phyloP scores from a whole-genome alignment of 441 rosid genomes.

The Hura crepitans region DNA sequence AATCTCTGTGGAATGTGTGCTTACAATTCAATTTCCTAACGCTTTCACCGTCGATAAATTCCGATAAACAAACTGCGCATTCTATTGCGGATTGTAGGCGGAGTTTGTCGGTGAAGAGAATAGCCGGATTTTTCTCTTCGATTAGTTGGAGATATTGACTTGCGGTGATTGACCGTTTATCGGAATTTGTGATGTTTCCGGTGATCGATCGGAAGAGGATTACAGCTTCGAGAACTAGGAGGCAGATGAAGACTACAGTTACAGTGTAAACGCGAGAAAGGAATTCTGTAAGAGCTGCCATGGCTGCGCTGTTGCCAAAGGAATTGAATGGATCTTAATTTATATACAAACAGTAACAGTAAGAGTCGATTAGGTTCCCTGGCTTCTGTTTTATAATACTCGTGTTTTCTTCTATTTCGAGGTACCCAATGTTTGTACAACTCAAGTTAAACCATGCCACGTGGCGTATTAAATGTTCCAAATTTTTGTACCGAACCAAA shows the following conservation, averaged over 20 bases:
- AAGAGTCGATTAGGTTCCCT: not conserved
- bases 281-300: constrained; percentile 35
- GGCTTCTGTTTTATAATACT: not conserved
- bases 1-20: constrained; percentile 49
- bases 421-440: too few species aligned
- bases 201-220: constrained; percentile 32
- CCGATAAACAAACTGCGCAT: constrained; percentile 47
- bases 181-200: constrained; percentile 9
- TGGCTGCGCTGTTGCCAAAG: constrained; percentile 15
- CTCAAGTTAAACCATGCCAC: too few species aligned
- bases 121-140: constrained; percentile 37
- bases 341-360: not conserved
- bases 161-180: constrained; percentile 20
- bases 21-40: constrained; percentile 37
- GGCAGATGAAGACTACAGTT: constrained; percentile 35
- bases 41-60: constrained; percentile 38
- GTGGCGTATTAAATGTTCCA: too few species aligned
- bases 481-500: too few species aligned
- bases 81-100: constrained; percentile 19
- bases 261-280: constrained; percentile 33
- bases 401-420: too few species aligned
- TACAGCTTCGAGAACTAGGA: constrained; percentile 28
- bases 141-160: constrained; percentile 34
- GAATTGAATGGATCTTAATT: not conserved
- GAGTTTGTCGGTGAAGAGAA: constrained; percentile 18